Evolutionary conservation across 306 rosid genomes (phyloP).

Genomic region (Delonix regia): DNA sequence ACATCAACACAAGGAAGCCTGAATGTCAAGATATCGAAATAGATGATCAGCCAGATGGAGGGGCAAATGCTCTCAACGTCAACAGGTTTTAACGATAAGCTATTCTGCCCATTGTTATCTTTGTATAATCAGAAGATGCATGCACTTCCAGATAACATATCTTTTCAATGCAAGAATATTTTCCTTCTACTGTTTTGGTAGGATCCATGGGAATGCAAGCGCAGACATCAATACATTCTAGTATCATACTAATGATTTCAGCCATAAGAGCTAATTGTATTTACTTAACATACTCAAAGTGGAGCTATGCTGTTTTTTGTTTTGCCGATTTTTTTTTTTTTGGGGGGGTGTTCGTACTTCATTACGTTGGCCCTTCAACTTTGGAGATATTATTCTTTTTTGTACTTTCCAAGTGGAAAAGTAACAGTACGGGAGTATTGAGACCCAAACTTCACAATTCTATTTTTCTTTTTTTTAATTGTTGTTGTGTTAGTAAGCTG

Average conservation of each 20-base stretch:
- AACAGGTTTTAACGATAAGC: slow-evolving; percentile 71
- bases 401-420: not conserved
- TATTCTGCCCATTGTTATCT: not conserved
- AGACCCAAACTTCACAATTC: not conserved
- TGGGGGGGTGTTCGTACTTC: too few species aligned
- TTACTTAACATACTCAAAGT: not conserved
- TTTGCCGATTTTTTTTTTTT: too few species aligned
- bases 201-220: not conserved
- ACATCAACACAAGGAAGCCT: slow-evolving; percentile 55
- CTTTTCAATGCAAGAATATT: not conserved
- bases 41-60: slow-evolving; percentile 90
- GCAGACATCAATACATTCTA: not conserved
- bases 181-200: not conserved
- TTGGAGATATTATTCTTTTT: not conserved
- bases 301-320: not conserved
- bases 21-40: slow-evolving; percentile 65
- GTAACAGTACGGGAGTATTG: not conserved
- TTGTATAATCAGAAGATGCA: slow-evolving; percentile 4
- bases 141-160: slow-evolving; percentile 2
- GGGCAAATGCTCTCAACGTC: slow-evolving; percentile 86
- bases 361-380: not conserved
- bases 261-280: not conserved
- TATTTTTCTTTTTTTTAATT: not conserved
- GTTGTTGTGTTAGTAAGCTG: not conserved
- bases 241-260: not conserved